Evolutionary conservation across 768 basidiomycete genomes (phyloP).

Genomic region (Boletus sensibilis): DNA sequence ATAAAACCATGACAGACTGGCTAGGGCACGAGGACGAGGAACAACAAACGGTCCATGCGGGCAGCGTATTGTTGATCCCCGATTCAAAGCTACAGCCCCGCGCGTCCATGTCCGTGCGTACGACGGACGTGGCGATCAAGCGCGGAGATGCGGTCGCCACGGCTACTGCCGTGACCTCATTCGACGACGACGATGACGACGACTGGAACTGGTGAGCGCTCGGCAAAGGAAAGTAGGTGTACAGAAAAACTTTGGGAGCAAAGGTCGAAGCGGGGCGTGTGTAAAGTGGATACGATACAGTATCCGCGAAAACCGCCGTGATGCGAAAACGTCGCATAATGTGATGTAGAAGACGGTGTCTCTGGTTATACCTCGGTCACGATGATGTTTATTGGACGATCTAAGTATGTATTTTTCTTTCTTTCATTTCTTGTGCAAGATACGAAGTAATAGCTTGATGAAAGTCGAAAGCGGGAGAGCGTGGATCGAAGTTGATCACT

Average conservation of each 20-base stretch:
- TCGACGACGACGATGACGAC: slow-evolving; percentile 50
- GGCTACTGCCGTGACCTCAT: slow-evolving; percentile 7
- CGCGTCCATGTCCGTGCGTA: neutral
- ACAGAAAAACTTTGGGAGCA: no score
- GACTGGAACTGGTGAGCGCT: slow-evolving; percentile 60
- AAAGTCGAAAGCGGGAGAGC: no score
- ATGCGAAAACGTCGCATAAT: neutral
- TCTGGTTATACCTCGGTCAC: neutral
- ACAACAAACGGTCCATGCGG: slow-evolving; percentile 19
- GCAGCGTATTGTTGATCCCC: slow-evolving; percentile 26
- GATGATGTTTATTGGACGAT: neutral
- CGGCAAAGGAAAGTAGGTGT: neutral
- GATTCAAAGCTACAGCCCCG: slow-evolving; percentile 26
- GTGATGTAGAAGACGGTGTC: neutral
- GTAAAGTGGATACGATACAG: no score
- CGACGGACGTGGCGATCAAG: neutral
- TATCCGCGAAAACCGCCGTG: no score
- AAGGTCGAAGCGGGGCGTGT: no score
- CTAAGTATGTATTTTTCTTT: neutral
- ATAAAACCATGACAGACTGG: slow-evolving; percentile 16
- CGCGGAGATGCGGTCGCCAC: neutral
- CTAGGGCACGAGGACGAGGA: slow-evolving; percentile 40
- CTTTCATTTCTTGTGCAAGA: no score
- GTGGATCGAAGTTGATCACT: no score
- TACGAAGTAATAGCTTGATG: no score